Evolutionary conservation across 164 flowering plant genomes (phyloP).

Genomic region (Paratinospora sagittata): DNA sequence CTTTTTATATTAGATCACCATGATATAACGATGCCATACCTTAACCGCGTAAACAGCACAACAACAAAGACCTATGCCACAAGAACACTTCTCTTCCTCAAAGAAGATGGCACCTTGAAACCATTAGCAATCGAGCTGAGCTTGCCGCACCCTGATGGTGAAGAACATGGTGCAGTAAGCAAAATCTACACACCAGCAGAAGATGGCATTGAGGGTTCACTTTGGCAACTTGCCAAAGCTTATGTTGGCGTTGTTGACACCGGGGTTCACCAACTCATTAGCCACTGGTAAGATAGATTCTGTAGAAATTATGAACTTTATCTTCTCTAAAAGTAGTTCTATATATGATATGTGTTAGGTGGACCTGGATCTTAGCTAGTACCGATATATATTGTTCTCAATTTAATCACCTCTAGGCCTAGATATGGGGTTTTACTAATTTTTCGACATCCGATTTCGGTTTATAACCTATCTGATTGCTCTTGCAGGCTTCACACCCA

Average conservation of each 20-base stretch:
- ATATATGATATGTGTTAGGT: too few relatives aligned
- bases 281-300: constrained; percentile 62
- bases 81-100: constrained; percentile 62
- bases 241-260: constrained; percentile 84
- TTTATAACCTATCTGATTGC: too few relatives aligned
- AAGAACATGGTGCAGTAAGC: constrained; percentile 51
- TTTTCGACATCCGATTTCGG: too few relatives aligned
- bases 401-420: too few relatives aligned
- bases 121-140: constrained; percentile 89
- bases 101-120: constrained; percentile 67
- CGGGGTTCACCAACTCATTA: constrained; percentile 83
- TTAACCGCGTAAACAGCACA: constrained; percentile 62
- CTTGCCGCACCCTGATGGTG: constrained; percentile 73
- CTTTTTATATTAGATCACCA: constrained; percentile 82
- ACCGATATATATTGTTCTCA: too few relatives aligned
- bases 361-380: too few relatives aligned
- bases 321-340: neutral
- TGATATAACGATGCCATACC: constrained; percentile 74
- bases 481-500: constrained; percentile 78
- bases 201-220: constrained; percentile 46
- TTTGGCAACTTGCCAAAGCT: constrained; percentile 94
- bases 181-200: constrained; percentile 65
- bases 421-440: neutral
- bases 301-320: too few relatives aligned
- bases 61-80: constrained; percentile 66